Evolutionary conservation across 352 stramenopile species (phyloP).

Genomic region (Phytophthora idaei): DNA sequence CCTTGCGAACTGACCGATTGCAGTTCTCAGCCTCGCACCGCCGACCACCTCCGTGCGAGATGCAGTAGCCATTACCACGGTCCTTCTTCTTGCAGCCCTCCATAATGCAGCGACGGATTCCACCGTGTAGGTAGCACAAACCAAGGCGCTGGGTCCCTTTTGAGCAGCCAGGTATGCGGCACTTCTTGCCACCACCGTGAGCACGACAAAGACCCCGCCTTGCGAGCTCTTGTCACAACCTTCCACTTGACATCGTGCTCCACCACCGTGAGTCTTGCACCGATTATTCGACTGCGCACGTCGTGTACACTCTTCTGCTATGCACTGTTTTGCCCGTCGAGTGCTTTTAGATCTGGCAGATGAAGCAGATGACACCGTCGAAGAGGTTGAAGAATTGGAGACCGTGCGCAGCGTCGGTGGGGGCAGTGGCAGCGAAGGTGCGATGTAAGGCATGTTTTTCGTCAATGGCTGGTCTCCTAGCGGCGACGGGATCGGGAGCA

Average conservation of each 20-base stretch:
- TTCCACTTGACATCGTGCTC: conserved; percentile 69
- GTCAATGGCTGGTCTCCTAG: conserved; percentile 14
- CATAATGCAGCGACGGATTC: conserved; percentile 72
- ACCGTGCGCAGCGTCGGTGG: conserved; percentile 28
- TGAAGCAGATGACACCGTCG: conserved; percentile 28
- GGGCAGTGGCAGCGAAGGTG: conserved; percentile 25
- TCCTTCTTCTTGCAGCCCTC: conserved; percentile 86
- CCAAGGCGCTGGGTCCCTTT: conserved; percentile 82
- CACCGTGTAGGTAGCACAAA: conserved; percentile 80
- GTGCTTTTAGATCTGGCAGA: conserved; percentile 37
- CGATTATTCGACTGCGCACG: conserved; percentile 81
- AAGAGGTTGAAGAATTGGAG: conserved; percentile 34
- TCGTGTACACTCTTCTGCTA: conserved; percentile 60
- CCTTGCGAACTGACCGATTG: conserved; percentile 70
- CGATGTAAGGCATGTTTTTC: conserved; percentile 29
- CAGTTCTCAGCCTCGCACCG: conserved; percentile 68
- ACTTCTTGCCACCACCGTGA: conserved; percentile 76
- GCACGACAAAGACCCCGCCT: conserved; percentile 60
- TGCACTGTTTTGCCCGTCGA: conserved; percentile 68
- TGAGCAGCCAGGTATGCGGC: conserved; percentile 61
- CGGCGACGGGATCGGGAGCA: conserved; percentile 21
- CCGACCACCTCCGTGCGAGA: conserved; percentile 76
- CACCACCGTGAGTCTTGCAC: conserved; percentile 85
- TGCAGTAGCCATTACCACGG: conserved; percentile 82
- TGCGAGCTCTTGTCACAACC: conserved; percentile 83